A percentile compares a stretch with the other conserved stretches of the same genome.
phyloP scores from a whole-genome alignment of 805 yeast genomes.

The Nakazawaea ishiwadae region DNA sequence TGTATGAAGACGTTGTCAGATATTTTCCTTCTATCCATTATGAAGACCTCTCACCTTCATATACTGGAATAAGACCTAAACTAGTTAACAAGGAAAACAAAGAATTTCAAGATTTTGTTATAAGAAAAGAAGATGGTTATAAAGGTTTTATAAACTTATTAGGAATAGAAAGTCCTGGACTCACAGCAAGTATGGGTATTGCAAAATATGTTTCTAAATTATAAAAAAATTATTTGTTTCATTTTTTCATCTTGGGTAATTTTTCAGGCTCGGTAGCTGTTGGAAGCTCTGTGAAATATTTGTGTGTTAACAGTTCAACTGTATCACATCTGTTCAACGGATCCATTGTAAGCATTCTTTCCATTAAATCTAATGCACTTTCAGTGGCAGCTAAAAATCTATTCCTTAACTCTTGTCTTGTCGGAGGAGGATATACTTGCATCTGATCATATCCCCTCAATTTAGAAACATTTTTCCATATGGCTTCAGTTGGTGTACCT shows the following conservation, averaged over 20 bases:
- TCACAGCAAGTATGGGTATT: constrained; percentile 79
- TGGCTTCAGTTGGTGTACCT: constrained; percentile 91
- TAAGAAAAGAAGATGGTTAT: constrained; percentile 62
- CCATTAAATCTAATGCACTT: constrained; percentile 70
- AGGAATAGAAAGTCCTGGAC: constrained; percentile 89
- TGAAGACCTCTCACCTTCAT: constrained; percentile 56
- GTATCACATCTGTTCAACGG: constrained; percentile 72
- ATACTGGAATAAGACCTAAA: constrained; percentile 85
- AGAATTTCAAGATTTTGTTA: constrained; percentile 67
- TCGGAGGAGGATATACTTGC: constrained; percentile 77
- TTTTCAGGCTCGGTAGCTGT: constrained; percentile 64
- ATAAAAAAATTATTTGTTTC: constrained; percentile 17
- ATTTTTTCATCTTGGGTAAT: constrained; percentile 42
- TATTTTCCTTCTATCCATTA: constrained; percentile 60
- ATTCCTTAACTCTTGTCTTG: constrained; percentile 71
- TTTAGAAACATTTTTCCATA: constrained; percentile 85
- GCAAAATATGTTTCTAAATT: constrained; percentile 58
- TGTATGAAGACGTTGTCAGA: constrained; percentile 50
- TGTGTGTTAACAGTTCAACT: constrained; percentile 56
- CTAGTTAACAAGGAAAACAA: constrained; percentile 39
- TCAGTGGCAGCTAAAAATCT: constrained; percentile 91
- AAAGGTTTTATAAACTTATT: constrained; percentile 77
- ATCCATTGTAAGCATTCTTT: constrained; percentile 67
- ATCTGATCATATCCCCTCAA: constrained; percentile 74
- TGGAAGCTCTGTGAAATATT: constrained; percentile 71